phyloP scores from a whole-genome alignment of 2,329 filamentous ascomycete species.

The Neoarthrinium moseri region DNA sequence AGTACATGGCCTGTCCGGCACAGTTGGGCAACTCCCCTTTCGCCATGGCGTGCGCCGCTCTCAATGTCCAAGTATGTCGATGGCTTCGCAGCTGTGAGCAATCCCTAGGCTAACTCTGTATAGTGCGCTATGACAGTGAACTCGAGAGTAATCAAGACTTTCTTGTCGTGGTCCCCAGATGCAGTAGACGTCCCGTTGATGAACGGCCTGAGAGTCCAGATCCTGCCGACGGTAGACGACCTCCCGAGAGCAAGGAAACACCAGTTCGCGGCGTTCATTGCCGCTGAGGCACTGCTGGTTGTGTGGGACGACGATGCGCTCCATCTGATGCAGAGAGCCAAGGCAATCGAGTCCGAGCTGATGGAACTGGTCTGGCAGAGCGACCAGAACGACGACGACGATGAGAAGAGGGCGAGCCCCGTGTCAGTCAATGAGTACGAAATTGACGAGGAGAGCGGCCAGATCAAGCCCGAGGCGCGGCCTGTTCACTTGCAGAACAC shows the following conservation, averaged over 20 bases:
- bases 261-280: constrained; percentile 78
- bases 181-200: constrained; percentile 73
- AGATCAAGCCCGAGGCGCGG: constrained; percentile 62
- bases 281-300: constrained; percentile 66
- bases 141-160: constrained; percentile 76
- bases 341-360: constrained; percentile 71
- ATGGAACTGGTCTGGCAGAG: constrained; percentile 76
- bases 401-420: constrained; percentile 42
- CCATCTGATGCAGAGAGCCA: constrained; percentile 67
- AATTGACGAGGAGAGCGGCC: constrained; percentile 71
- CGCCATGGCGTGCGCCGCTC: constrained; percentile 61
- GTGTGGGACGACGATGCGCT: constrained; percentile 82
- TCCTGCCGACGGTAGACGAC: constrained; percentile 70
- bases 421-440: constrained; percentile 48
- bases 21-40: constrained; percentile 62
- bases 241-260: constrained; percentile 71
- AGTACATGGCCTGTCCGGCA: constrained; percentile 73
- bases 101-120: background rate
- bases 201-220: constrained; percentile 75
- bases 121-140: constrained; percentile 80
- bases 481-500: constrained; percentile 70
- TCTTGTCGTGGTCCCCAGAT: constrained; percentile 70
- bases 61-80: constrained; percentile 66
- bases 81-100: background rate
- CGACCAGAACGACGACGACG: constrained; percentile 49